Evolutionary conservation across 495 filamentous ascomycete genomes (phyloP).

Genomic region (Penicillium paxilli): DNA sequence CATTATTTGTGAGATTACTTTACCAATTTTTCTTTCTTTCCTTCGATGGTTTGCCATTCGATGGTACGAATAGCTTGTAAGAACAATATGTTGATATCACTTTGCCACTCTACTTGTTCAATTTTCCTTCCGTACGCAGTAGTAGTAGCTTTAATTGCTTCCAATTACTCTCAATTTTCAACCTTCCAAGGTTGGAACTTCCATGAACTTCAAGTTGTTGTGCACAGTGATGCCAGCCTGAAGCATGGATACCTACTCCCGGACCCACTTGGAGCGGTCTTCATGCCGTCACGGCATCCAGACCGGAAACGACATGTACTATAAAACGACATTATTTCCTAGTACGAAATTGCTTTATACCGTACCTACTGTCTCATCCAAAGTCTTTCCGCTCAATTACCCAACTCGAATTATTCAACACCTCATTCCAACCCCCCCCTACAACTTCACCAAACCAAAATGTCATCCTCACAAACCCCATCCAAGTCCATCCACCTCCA

Average conservation of each 20-base stretch:
- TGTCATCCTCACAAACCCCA: not conserved
- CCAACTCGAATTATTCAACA: not conserved
- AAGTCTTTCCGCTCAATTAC: no score
- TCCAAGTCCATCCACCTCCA: slow-evolving; percentile 1
- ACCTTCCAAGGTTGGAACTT: no score
- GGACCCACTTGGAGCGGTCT: not conserved
- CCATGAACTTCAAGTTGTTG: no score
- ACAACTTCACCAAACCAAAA: not conserved
- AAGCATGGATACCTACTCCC: no score
- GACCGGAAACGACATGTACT: not conserved
- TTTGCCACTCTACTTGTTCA: no score
- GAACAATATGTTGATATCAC: slow-evolving; percentile 19
- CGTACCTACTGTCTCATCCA: no score
- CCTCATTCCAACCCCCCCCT: no score
- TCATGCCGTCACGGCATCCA: not conserved
- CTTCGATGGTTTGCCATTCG: slow-evolving; percentile 13
- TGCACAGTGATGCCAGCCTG: no score
- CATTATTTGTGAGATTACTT: slow-evolving; percentile 23
- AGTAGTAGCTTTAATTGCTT: no score
- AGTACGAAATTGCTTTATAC: no score
- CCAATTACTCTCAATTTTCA: no score
- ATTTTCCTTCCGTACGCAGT: no score
- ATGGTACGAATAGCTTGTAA: slow-evolving; percentile 27
- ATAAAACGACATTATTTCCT: not conserved
- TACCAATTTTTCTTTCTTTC: slow-evolving; percentile 12